A percentile compares a stretch with the other conserved stretches of the same genome.
Evolutionary conservation across 768 basidiomycete genomes (phyloP).

Genomic region (Leucocoprinus birnbaumii): DNA sequence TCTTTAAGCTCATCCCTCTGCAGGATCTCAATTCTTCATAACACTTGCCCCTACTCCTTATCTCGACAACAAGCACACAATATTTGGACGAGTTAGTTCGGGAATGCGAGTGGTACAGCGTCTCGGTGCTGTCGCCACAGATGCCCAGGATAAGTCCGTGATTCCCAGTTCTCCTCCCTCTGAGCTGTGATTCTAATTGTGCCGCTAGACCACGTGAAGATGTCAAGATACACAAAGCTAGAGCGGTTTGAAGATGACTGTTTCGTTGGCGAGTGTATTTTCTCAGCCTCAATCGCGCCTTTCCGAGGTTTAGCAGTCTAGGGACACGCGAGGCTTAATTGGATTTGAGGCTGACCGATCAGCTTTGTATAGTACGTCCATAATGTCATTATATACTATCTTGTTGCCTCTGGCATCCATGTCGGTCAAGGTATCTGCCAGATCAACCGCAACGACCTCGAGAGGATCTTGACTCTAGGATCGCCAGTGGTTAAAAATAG

Average conservation of each 20-base stretch:
- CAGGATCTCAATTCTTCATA: conserved; percentile 93
- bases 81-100: conserved; percentile 85
- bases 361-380: too few species aligned
- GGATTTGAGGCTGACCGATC: too few species aligned
- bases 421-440: too few species aligned
- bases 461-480: too few species aligned
- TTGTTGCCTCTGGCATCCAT: too few species aligned
- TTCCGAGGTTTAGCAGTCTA: too few species aligned
- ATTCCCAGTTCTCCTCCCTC: neutral
- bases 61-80: conserved; percentile 83
- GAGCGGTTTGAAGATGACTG: conserved; percentile 26
- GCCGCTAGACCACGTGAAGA: conserved; percentile 62
- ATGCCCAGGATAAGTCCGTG: conserved; percentile 81
- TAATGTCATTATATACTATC: too few species aligned
- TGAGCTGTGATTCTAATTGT: conserved; percentile 3
- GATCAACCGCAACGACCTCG: too few species aligned
- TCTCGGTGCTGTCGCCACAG: conserved; percentile 86
- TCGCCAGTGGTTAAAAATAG: too few species aligned
- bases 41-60: conserved; percentile 81
- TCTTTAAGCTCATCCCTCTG: conserved; percentile 23
- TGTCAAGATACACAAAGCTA: conserved; percentile 85
- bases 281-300: neutral
- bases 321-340: too few species aligned
- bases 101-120: conserved; percentile 94
- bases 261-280: neutral